Base-by-base conservation (phyloP, 441 rosid genomes). In the Croton setiger region DNA sequence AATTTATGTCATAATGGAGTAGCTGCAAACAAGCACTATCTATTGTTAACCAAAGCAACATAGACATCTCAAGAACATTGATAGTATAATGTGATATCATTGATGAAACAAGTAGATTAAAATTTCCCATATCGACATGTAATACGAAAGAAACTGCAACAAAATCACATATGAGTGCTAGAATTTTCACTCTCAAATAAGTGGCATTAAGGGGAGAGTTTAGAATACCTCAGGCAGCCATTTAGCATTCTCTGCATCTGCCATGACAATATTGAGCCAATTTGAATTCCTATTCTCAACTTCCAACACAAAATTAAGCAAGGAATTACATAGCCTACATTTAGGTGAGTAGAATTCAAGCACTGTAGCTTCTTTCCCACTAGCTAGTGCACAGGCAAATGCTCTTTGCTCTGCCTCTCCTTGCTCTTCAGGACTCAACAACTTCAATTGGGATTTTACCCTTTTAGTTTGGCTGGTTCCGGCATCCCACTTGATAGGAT, bases 371-470 rank as follows among this genome's bases (percentile, higher is more conserved):
- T 82, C 89, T 73, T 94, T 94, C 79, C 79, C 75, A 72, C 86
- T 84, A 1, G 96, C 94, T 72, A 92, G 77, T 1, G 97, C 99
- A 1, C 83, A 76, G 14, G 99, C 98, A 43, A 90, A 83, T 27
- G 94, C 98, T 56, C 86, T 86, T 60, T 87, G 97, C 75, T 95
- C 97, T 62, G 94, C 90, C 84, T 90, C 98, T 52, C 87, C 97
- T 78, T 92, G 98, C 80, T 86, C 90, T 52, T 62, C 81, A 18
- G 75, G 76, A 41, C 77, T 84, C 80, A 84, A 72, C 13, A 71
- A 71, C 76, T 76, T 84, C 63, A 72, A 76, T 53, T 68, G 74
- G 11, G 73, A 72, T 70, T 72, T 78, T 67, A 76, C 60, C 31
- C 63, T 54, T 14, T 60, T 63, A 8, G 41, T 75, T 67, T 73